Evolutionary conservation across 495 filamentous ascomycete genomes (phyloP), one percentile per base, ranked within the genome.

Genomic region (Staphylotrichum tortipilum): DNA sequence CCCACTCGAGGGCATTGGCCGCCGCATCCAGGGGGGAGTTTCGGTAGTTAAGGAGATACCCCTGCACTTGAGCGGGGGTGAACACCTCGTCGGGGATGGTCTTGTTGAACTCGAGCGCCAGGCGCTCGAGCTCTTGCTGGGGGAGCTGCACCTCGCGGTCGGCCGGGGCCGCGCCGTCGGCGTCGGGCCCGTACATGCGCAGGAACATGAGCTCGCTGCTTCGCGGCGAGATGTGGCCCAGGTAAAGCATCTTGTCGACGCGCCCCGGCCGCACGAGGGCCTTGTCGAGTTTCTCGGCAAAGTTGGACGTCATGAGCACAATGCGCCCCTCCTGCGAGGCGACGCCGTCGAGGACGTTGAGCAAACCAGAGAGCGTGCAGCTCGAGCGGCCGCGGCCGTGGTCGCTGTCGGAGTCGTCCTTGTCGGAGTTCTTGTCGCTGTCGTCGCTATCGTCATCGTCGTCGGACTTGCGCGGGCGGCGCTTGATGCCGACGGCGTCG

Each of bases 261-360:
- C 84, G 77, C 0, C 85, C 85, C 14, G 82, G 82, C 1, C 85
- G 77, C 10, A 85, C 71, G 2, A 89, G 69, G 1, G 84, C 84
- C 35, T 73, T 68, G 53, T 89, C 84, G 0, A 89, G 73, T 39
- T 78, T 76, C 7, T 85, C 78, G 5, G 76, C 73, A 44, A 80
- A 75, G 53, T 89, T 89, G 30, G 84, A 83, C 1, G 84, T 88
- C 81, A 89, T 85, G 33, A 88, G 75, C 4, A 88, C 74, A 42
- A 88, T 82, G 4, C 82, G 76, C 18, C 84, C 85, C 59, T 88
- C 83, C 30, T 75, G 77, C 0, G 80, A 80, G 3, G 82, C 79
- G 7, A 86, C 80, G 14, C 85, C 84, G 58, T 88, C 85, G 30
- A 89, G 74, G 9, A 83, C 83, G 48, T 87, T 88, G 4, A 89